Evolutionary conservation across 148 eudicot genomes (phyloP), one percentile per base, ranked within the genome.

Genomic region (Diospyros kaki): DNA sequence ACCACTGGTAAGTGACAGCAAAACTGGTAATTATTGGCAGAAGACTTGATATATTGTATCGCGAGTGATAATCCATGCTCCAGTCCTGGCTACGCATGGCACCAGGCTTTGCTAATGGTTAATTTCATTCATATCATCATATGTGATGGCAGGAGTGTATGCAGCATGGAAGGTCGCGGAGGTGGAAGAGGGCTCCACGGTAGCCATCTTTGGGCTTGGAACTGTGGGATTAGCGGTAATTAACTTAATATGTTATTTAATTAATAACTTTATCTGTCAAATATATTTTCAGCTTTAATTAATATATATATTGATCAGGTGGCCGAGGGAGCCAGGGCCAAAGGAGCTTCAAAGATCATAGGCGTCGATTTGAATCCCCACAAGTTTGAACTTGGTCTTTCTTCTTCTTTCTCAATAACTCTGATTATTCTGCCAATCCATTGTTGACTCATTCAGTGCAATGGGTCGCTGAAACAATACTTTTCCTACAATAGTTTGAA

Each of bases 171-270:
- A 86, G 78, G 81, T 87, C 71, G 96, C 96, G 12, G 81, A 78
- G 63, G 91, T 89, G 61, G 93, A 91, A 71, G 79, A 86, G 70
- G 96, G 93, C 66, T 85, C 90, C 72, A 91, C 89, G 0, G 96
- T 91, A 58, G 96, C 87, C 45, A 83, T 91, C 5, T 89, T 91
- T 18, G 96, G 96, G 54, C 96, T 91, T 59, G 95, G 95, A 40
- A 76, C 88, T 0, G 87, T 90, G 60, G 95, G 95, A 63, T 89
- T 90, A 7, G 95, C 92, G 81, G 95, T 90, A 78, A 74, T 54
- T 18, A 45, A 38, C n/a, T 15, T 45, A 45, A 15, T 40, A 3
- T 13, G 1, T 11, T 40, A 14, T 44, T 66, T n/a, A 6, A 13
- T 9, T 41, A 71, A 71, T 28, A 28, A 28, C 28, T 28, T 28